A percentile compares a stretch with the other conserved stretches of the same genome.
These are phyloP conservation scores for Ceratocystis variospora DNA, from an alignment of 2,329 filamentous ascomycete species.

Conservation along the genomic window DNA sequence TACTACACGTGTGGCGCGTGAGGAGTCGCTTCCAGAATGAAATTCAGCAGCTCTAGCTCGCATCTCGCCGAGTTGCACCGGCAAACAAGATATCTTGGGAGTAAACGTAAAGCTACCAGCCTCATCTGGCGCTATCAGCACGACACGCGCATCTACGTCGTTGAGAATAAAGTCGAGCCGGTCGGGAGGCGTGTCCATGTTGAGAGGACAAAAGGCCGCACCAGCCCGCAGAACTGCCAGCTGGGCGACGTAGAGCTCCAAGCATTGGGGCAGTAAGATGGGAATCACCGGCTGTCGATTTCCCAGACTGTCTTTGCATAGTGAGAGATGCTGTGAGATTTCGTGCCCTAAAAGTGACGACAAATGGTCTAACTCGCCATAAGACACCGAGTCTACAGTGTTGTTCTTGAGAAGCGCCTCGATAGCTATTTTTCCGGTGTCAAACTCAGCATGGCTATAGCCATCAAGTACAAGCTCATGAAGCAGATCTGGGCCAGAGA, in stretches of 20 bases:
- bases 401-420: not conserved
- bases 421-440: not conserved
- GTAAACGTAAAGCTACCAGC: slow-evolving; percentile 21
- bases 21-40: not conserved
- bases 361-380: slow-evolving; percentile 1
- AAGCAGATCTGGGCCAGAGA: slow-evolving; percentile 34
- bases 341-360: not conserved
- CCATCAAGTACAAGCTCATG: slow-evolving; percentile 42
- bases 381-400: not conserved
- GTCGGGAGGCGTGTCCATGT: slow-evolving; percentile 62
- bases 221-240: slow-evolving; percentile 69
- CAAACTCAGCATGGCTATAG: not conserved
- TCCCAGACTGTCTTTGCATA: not conserved
- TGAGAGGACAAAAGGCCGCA: slow-evolving; percentile 73
- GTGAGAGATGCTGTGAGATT: not conserved
- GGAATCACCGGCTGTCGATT: slow-evolving; percentile 45
- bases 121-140: slow-evolving; percentile 48
- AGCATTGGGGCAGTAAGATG: slow-evolving; percentile 62
- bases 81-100: not conserved
- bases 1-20: not conserved
- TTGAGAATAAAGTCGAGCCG: slow-evolving; percentile 64
- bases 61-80: slow-evolving; percentile 23
- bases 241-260: slow-evolving; percentile 62
- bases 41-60: slow-evolving; percentile 21
- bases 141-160: slow-evolving; percentile 57